Evolutionary conservation across 225 moss, liverwort and hornwort genomes (phyloP).

Genomic region (Polytrichum commune): DNA sequence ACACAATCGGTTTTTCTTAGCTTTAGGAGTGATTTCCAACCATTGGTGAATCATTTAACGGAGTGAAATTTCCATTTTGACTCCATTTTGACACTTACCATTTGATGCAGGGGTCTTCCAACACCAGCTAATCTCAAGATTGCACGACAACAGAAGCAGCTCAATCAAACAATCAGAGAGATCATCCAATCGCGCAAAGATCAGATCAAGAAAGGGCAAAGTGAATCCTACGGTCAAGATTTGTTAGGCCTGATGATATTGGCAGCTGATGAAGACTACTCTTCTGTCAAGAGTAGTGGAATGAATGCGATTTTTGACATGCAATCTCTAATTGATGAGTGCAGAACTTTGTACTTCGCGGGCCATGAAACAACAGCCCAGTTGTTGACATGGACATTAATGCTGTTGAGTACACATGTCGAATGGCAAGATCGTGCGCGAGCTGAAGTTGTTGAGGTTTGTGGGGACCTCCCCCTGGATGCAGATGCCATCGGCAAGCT

Average conservation of each 20-base stretch:
- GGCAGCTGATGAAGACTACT: not conserved
- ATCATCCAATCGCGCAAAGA: not conserved
- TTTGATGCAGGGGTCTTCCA: not conserved
- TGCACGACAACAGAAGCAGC: not conserved
- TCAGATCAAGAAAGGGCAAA: not conserved
- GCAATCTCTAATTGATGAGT: not conserved
- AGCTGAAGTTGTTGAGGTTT: constrained; percentile 5
- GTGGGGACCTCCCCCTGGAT: constrained; percentile 2
- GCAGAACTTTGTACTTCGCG: constrained; percentile 8
- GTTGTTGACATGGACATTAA: constrained; percentile 18
- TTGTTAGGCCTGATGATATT: constrained; percentile 1
- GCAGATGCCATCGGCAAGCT: not conserved
- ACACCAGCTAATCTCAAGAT: not conserved
- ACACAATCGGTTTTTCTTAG: too few species aligned
- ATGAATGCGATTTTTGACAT: not conserved
- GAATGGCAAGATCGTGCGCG: constrained; percentile 15
- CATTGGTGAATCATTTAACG: too few species aligned
- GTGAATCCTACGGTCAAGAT: constrained; percentile 6
- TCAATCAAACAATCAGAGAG: not conserved
- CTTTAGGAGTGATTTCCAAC: too few species aligned
- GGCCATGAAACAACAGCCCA: constrained; percentile 9
- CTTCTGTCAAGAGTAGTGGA: not conserved
- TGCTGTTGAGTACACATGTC: constrained; percentile 10
- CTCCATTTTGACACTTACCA: too few species aligned
- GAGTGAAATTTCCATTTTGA: too few species aligned